Percentiles rank a stretch among this genome's conserved stretches.
phyloP scores from a whole-genome alignment of 257 asterid species.

The Solanum paucissectum region DNA sequence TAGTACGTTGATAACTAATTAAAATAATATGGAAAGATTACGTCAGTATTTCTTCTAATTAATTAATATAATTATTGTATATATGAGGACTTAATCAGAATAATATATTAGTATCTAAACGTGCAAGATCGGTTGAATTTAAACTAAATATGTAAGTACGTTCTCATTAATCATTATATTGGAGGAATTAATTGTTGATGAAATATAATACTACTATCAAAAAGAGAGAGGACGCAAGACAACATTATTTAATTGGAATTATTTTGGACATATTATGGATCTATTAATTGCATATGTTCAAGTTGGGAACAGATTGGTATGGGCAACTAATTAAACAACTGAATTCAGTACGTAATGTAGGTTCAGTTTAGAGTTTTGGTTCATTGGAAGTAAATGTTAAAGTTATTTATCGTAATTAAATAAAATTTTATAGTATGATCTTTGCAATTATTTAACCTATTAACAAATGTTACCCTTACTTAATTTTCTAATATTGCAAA shows the following conservation, averaged over 20 bases:
- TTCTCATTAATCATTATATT: neutral
- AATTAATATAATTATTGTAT: neutral
- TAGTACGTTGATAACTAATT: neutral
- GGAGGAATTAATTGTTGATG: neutral
- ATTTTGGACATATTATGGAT: neutral
- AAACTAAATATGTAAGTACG: neutral
- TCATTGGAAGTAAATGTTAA: neutral
- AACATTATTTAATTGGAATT: neutral
- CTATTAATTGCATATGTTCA: neutral
- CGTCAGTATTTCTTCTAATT: neutral
- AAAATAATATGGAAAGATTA: neutral
- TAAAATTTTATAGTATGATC: neutral
- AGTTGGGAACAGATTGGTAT: neutral
- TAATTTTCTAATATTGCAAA: neutral
- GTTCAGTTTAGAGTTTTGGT: neutral
- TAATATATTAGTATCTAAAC: neutral
- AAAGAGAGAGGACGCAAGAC: neutral
- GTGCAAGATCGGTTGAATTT: neutral
- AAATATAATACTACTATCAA: neutral
- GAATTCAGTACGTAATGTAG: neutral
- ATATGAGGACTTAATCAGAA: neutral
- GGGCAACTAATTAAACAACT: conserved; percentile 1
- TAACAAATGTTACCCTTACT: neutral
- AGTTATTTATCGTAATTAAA: neutral
- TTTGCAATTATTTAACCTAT: neutral